A percentile compares a stretch with the other conserved stretches of the same genome.
phyloP scores from a whole-genome alignment of 768 basidiomycete genomes.

The Pisolithus marmoratus region DNA sequence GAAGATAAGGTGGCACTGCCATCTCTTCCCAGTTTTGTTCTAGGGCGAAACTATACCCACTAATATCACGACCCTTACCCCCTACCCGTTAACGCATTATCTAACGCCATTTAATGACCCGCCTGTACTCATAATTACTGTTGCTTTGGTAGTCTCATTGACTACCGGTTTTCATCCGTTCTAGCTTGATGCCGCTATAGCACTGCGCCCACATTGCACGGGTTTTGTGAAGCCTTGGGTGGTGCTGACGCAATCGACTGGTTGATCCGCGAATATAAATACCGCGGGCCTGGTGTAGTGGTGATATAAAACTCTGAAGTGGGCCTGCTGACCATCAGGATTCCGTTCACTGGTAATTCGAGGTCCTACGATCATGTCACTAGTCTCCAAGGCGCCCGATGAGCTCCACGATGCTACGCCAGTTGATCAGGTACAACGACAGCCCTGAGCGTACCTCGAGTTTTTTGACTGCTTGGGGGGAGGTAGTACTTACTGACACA shows the following conservation, averaged over 20 bases:
- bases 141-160: constrained; percentile 6
- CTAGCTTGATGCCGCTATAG: constrained; percentile 2
- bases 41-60: constrained; percentile 28
- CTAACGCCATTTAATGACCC: constrained; percentile 21
- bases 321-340: constrained; percentile 1
- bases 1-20: constrained; percentile 2
- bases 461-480: constrained; percentile 11
- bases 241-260: background rate
- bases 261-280: constrained; percentile 1
- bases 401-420: background rate
- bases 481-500: constrained; percentile 3
- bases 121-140: constrained; percentile 22
- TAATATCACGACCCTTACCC: constrained; percentile 26
- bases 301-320: constrained; percentile 23
- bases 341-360: background rate
- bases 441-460: background rate
- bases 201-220: background rate
- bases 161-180: constrained; percentile 2
- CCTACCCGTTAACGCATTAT: constrained; percentile 14
- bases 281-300: background rate
- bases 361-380: background rate
- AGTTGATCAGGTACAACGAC: constrained; percentile 8
- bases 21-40: constrained; percentile 6
- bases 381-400: background rate
- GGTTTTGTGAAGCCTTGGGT: constrained; percentile 5